Evolutionary conservation across 768 basidiomycete genomes (phyloP).

Genomic region (Suillus cothurnatus): DNA sequence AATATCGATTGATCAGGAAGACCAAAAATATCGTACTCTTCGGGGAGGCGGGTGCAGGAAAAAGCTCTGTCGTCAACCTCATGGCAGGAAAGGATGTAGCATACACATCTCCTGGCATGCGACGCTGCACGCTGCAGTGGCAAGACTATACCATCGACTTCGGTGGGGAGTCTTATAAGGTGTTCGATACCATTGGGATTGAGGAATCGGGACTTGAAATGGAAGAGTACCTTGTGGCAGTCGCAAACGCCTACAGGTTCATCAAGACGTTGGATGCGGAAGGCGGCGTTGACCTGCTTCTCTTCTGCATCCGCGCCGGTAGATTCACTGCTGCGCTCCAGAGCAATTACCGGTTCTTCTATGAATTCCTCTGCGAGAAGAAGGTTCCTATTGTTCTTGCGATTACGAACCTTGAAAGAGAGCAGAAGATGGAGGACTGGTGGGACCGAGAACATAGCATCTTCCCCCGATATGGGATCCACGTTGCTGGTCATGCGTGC

Average conservation of each 20-base stretch:
- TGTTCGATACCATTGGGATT: conserved; percentile 39
- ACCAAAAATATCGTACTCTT: conserved; percentile 29
- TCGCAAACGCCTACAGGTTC: conserved; percentile 37
- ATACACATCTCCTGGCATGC: conserved; percentile 29
- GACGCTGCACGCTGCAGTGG: conserved; percentile 37
- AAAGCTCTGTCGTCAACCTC: conserved; percentile 48
- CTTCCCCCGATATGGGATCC: no score
- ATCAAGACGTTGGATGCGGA: conserved; percentile 31
- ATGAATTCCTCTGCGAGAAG: conserved; percentile 25
- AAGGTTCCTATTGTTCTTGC: conserved; percentile 40
- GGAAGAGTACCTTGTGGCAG: conserved; percentile 29
- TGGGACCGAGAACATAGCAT: conserved; percentile 17
- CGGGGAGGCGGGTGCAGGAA: conserved; percentile 36
- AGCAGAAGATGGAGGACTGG: conserved; percentile 32
- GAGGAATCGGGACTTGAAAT: conserved; percentile 30
- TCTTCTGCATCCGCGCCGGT: conserved; percentile 16
- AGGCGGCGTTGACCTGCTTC: conserved; percentile 42
- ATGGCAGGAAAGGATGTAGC: conserved; percentile 32
- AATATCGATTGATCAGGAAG: neutral
- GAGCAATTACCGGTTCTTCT: neutral
- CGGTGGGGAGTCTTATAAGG: conserved; percentile 22
- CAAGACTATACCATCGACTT: conserved; percentile 27
- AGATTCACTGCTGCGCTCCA: neutral
- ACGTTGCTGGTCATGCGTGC: no score
- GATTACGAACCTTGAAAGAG: conserved; percentile 41